These are phyloP conservation scores for Blastobotrys terrestris DNA, from an alignment of 805 yeast species.

Conservation along the genomic window DNA sequence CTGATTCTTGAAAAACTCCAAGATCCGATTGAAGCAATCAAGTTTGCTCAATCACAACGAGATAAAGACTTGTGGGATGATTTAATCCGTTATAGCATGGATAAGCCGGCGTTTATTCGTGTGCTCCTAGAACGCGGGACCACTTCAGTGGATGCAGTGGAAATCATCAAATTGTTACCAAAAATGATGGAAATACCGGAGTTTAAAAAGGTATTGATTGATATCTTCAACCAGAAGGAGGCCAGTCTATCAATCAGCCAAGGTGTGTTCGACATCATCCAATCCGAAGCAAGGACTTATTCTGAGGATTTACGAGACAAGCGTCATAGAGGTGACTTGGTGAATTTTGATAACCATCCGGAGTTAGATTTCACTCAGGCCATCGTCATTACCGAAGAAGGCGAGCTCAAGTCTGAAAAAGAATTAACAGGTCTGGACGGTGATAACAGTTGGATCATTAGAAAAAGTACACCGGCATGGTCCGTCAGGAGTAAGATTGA, in stretches of 20 bases:
- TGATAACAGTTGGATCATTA: slow-evolving; percentile 24
- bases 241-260: slow-evolving; percentile 43
- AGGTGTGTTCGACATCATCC: slow-evolving; percentile 49
- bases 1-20: slow-evolving; percentile 70
- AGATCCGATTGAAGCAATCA: slow-evolving; percentile 76
- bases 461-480: slow-evolving; percentile 4
- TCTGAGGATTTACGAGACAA: slow-evolving; percentile 29
- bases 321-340: slow-evolving; percentile 31
- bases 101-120: slow-evolving; percentile 68
- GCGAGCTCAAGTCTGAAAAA: slow-evolving; percentile 26
- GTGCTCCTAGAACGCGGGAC: slow-evolving; percentile 43
- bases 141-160: slow-evolving; percentile 51
- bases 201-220: slow-evolving; percentile 51
- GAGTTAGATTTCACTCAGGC: slow-evolving; percentile 16
- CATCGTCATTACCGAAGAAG: slow-evolving; percentile 14
- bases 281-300: slow-evolving; percentile 42
- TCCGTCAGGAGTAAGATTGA: slow-evolving; percentile 11
- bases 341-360: slow-evolving; percentile 22
- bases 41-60: slow-evolving; percentile 60
- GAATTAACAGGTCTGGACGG: slow-evolving; percentile 26
- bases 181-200: slow-evolving; percentile 57
- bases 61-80: slow-evolving; percentile 80
- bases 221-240: slow-evolving; percentile 59
- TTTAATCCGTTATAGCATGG: slow-evolving; percentile 61
- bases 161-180: slow-evolving; percentile 61